These are phyloP conservation scores for Achaetomium macrosporum DNA, from an alignment of 2,329 filamentous ascomycete species.

Conservation along the genomic window DNA sequence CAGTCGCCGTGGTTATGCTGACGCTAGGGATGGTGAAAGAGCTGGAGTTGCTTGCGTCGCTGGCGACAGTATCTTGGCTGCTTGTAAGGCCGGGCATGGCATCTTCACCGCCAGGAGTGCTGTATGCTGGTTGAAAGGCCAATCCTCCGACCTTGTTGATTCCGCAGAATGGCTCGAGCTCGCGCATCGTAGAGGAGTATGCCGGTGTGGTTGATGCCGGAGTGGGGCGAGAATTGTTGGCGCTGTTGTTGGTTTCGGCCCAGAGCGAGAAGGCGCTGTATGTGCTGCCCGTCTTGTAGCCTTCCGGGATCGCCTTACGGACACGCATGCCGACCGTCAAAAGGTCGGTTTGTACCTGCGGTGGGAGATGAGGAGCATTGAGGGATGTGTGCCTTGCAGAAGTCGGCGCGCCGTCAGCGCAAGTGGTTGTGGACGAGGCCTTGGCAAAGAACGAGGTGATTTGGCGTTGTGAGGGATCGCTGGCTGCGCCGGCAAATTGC, in stretches of 20 bases:
- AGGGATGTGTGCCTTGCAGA: conserved; percentile 25
- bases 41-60: conserved; percentile 24
- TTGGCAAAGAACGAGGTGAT: conserved; percentile 58
- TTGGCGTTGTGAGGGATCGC: conserved; percentile 53
- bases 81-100: conserved; percentile 40
- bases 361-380: conserved; percentile 48
- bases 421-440: conserved; percentile 15
- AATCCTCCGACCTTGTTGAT: conserved; percentile 69
- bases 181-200: conserved; percentile 36
- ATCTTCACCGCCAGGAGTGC: conserved; percentile 19
- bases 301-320: conserved; percentile 86
- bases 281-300: conserved; percentile 70
- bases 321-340: conserved; percentile 90
- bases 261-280: conserved; percentile 49
- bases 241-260: conserved; percentile 31
- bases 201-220: conserved; percentile 3
- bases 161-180: conserved; percentile 76
- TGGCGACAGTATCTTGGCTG: conserved; percentile 50
- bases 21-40: conserved; percentile 10
- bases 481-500: conserved; percentile 54
- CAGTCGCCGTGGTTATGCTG: conserved; percentile 1
- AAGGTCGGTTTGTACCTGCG: conserved; percentile 71
- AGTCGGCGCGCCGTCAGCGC: conserved; percentile 33
- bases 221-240: conserved; percentile 6
- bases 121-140: conserved; percentile 46